Evolutionary conservation across 768 basidiomycete genomes (phyloP), one percentile per base, ranked within the genome.

Genomic region (Lentinula detonsa): DNA sequence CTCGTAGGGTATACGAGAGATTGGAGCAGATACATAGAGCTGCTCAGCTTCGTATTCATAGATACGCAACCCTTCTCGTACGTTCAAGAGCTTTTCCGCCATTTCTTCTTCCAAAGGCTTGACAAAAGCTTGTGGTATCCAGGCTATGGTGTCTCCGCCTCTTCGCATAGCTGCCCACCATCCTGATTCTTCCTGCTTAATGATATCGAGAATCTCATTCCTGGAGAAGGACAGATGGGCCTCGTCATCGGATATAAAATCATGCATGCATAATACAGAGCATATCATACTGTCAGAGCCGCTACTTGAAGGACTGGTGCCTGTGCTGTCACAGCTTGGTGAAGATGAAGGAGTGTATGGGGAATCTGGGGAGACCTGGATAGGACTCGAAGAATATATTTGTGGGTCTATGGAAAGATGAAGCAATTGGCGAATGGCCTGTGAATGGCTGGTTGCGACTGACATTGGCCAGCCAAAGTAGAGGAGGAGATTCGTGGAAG

Each of bases 161-260:
- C 73, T 72, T 23, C 83, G 77, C 73, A 88, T 81, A 18, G 90
- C 91, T 18, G 87, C 90, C 88, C 90, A 92, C 90, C 90, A 92
- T 9, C 91, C 90, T 1, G 85, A 82, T 11, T 80, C 77, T 70
- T 91, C 88, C 70, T 82, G 78, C 70, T 84, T 85, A 49, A 92
- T 76, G 56, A 92, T 75, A 23, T 83, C 80, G 33, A 93, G 72
- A 21, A 91, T 81, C 64, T 91, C 90, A 63, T 84, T 82, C 73
- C 82, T 81, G 43, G 72, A 72, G 70, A 92, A 90, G 3, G 81
- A 73, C 16, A 91, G 76, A 60, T 86, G 84, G 65, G 79, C 80
- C 15, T 77, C 71, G 64, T 91, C 91, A 23, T 79, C 73, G 3
- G 88, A 81, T 23, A 76, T 68, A 66, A 88, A 91, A 71, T 91